Base-by-base conservation (phyloP, 495 filamentous ascomycete genomes). In the Lindgomyces ingoldianus region DNA sequence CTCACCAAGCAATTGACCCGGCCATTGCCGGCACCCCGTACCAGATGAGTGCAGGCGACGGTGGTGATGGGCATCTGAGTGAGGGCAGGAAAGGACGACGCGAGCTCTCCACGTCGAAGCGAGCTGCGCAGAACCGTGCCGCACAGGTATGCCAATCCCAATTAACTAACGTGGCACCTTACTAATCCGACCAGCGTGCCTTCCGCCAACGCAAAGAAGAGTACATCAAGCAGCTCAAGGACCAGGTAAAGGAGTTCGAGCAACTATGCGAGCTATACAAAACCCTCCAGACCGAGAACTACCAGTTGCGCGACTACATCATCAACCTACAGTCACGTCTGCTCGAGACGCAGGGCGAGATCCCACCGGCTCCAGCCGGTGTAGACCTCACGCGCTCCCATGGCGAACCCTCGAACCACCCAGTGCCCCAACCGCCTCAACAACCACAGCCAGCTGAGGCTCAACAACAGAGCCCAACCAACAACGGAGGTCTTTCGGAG, bases 201-300 rank as follows among this genome's bases (percentile, higher is more conserved):
- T 98, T 98, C 77, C 90, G 94, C 24, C 93, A 97, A 80, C 89
- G 94, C 55, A 98, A 98, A 76, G 94, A 98, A 77, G 89, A 87
- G 30, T 96, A 98, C 74, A 98, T 98, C 74, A 96, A 96, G 79
- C 92, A 93, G 73, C 82, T 98, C 16, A 94, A 98, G 74, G 89
- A 93, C 68, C 89, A 96, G 74, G 90, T 95, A 45, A 84, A 89
- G 64, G 89, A 91, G 19, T 86, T 84, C 69, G 83, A 84, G 44
- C 77, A 79, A 18, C 83, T 93, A 73, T 86, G 88, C 52, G 83
- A 87, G 54, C 85, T 79, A 52, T 89, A 82, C 70, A 91, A 95
- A 70, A 76, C 81, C 48, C 79, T 96, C 21, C 87, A 94, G 67
- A 79, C 81, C 26, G 95, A 98, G 73, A 96, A 97, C 76, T 94